Conservation (phyloP, 176 grass and related monocot species). For the Phoenix dactylifera region DNA sequence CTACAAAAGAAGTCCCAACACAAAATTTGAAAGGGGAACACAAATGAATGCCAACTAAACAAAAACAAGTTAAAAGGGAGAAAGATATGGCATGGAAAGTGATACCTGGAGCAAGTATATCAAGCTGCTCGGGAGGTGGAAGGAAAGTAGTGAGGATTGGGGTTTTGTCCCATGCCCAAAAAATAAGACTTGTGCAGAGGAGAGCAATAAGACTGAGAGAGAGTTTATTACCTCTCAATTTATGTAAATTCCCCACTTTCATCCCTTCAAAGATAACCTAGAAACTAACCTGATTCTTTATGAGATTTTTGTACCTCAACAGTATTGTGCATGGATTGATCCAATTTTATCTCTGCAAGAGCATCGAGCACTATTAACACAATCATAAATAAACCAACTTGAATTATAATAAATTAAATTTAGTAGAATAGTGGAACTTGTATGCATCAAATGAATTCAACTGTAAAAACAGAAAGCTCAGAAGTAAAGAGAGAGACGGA, state of each 20-base stretch:
- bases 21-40: not conserved
- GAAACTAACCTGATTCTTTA: not conserved
- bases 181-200: constrained; percentile 20
- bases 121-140: constrained; percentile 26
- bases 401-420: too few relatives aligned
- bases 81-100: not conserved
- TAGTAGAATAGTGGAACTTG: too few relatives aligned
- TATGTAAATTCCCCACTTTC: constrained; percentile 23
- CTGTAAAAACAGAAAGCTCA: too few relatives aligned
- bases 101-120: constrained; percentile 24
- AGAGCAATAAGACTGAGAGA: constrained; percentile 19
- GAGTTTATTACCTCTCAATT: constrained; percentile 18
- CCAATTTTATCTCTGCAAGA: too few relatives aligned
- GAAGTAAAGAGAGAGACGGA: too few relatives aligned
- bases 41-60: constrained; percentile 5
- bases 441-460: too few relatives aligned
- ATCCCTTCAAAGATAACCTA: constrained; percentile 19
- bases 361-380: too few relatives aligned
- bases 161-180: constrained; percentile 31
- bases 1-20: not conserved
- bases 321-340: too few relatives aligned
- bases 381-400: too few relatives aligned
- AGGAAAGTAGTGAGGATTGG: constrained; percentile 19
- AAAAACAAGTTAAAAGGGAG: constrained; percentile 12
- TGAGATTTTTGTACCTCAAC: not conserved